A percentile compares a stretch with the other conserved stretches of the same genome.
phyloP scores from a whole-genome alignment of 2,329 filamentous ascomycete species.

The Rhynchosporium secalis region DNA sequence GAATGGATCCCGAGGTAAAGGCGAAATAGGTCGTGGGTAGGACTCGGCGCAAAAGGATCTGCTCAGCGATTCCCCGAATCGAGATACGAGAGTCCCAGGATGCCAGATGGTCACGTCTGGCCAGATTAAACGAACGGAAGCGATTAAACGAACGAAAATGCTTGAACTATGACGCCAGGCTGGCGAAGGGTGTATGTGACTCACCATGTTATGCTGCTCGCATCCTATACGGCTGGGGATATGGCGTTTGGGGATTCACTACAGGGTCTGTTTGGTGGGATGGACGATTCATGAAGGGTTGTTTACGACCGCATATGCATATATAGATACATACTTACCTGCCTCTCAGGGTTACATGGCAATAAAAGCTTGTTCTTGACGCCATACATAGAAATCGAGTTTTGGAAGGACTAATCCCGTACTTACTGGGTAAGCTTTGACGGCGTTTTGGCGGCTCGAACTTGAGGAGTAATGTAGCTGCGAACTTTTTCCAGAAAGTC shows the following conservation, averaged over 20 bases:
- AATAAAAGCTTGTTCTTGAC: conserved; percentile 12
- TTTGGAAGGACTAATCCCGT: no score
- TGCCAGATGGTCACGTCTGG: not conserved
- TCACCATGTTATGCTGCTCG: conserved; percentile 7
- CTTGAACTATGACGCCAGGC: not conserved
- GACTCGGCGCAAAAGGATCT: no score
- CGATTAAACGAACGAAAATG: not conserved
- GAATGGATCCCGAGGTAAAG: not conserved
- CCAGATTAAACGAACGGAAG: not conserved
- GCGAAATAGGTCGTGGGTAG: no score
- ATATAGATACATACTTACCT: not conserved
- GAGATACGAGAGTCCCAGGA: not conserved
- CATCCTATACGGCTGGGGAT: conserved; percentile 4
- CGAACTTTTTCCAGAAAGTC: no score
- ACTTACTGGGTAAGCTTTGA: no score
- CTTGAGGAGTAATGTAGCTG: no score
- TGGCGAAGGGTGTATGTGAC: not conserved
- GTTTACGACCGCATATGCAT: not conserved
- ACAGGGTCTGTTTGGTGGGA: conserved; percentile 1
- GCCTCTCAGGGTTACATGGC: not conserved
- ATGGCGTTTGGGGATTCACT: not conserved
- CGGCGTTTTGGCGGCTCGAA: no score
- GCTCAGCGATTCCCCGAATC: no score
- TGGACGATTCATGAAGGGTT: not conserved
- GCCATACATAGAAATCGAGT: not conserved